Evolutionary conservation across 257 asterid species (phyloP).

Genomic region (Solanum tacnaense): DNA sequence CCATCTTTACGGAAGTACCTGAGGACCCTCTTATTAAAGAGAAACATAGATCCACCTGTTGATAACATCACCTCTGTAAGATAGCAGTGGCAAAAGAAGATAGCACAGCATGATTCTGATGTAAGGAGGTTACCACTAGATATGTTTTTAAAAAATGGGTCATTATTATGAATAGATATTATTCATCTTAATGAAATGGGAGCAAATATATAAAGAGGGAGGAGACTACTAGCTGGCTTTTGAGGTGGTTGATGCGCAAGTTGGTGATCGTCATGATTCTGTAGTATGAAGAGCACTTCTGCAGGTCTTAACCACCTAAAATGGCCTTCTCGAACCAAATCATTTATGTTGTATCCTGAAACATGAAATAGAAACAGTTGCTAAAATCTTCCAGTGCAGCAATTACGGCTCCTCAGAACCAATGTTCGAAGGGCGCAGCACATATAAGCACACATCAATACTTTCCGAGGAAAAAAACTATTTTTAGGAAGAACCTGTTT

Average conservation of each 20-base stretch:
- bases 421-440: background rate
- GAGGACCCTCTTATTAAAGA: constrained; percentile 72
- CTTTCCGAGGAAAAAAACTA: background rate
- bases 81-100: background rate
- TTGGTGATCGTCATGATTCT: constrained; percentile 10
- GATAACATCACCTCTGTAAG: constrained; percentile 1
- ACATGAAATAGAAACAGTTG: background rate
- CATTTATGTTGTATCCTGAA: constrained; percentile 51
- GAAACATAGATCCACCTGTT: constrained; percentile 79
- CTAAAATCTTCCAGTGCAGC: background rate
- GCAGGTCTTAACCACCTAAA: constrained; percentile 38
- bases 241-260: constrained; percentile 18
- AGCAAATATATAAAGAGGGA: background rate
- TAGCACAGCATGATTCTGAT: background rate
- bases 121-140: background rate
- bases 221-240: constrained; percentile 40
- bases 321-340: constrained; percentile 37
- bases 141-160: background rate
- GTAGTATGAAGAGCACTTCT: constrained; percentile 30
- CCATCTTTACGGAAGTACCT: constrained; percentile 89
- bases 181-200: background rate
- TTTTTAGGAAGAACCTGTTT: background rate
- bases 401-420: background rate
- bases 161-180: background rate
- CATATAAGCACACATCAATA: background rate